Conservation (phyloP, 2,329 filamentous ascomycete genomes). For the Apiospora aurea region DNA sequence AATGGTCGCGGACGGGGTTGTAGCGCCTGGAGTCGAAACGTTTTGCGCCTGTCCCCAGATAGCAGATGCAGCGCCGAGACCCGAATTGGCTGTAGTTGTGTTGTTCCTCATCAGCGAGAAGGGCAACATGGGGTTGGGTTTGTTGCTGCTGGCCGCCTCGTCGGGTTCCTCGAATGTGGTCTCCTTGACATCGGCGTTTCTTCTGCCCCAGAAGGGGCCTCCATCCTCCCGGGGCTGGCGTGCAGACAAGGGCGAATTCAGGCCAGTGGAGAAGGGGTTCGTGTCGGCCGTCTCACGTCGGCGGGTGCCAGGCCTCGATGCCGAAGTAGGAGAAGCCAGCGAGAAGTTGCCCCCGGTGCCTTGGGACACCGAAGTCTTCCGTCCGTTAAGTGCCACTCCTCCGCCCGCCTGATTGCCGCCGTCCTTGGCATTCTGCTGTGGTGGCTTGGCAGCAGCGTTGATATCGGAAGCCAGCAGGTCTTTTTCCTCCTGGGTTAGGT, state of each 20-base stretch:
- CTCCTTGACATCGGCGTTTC: constrained; percentile 61
- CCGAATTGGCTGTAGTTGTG: constrained; percentile 54
- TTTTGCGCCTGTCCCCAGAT: constrained; percentile 51
- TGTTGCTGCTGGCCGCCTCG: constrained; percentile 45
- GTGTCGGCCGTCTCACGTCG: constrained; percentile 82
- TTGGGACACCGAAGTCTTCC: constrained; percentile 85
- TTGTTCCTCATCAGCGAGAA: constrained; percentile 62
- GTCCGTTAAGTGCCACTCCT: constrained; percentile 58
- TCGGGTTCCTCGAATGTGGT: constrained; percentile 59
- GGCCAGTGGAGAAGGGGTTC: constrained; percentile 64
- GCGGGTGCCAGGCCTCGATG: constrained; percentile 75
- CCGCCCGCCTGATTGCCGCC: constrained; percentile 62
- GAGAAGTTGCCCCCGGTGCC: constrained; percentile 60
- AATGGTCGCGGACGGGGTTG: constrained; percentile 48
- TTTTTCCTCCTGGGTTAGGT: constrained; percentile 70
- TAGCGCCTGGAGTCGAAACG: constrained; percentile 65
- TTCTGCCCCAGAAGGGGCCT: constrained; percentile 62
- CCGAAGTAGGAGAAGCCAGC: constrained; percentile 74
- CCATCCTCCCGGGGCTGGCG: constrained; percentile 70
- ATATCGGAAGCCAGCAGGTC: constrained; percentile 86
- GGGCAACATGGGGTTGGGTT: constrained; percentile 40
- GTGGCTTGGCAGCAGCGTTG: constrained; percentile 91
- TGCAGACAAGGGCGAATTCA: constrained; percentile 67
- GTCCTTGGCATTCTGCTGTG: constrained; percentile 60
- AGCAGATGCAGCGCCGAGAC: constrained; percentile 52